These are phyloP conservation scores for Aspergillus sp. DNA, from an alignment of 2,329 filamentous ascomycete genomes.

Conservation along the genomic window DNA sequence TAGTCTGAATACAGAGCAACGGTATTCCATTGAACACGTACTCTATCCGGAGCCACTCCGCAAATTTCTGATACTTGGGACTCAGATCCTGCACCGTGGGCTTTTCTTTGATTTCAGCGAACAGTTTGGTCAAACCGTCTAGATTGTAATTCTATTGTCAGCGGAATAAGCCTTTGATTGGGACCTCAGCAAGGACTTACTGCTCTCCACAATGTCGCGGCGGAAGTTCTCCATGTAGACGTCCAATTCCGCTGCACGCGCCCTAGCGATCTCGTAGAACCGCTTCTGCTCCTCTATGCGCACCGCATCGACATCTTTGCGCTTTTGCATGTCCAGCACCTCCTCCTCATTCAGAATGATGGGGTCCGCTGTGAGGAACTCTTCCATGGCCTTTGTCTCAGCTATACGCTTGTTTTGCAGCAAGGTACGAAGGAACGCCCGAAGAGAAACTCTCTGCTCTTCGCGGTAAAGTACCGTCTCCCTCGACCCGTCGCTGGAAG, in stretches of 20 bases:
- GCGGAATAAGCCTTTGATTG: conserved; percentile 20
- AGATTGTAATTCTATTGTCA: conserved; percentile 9
- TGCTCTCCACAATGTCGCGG: conserved; percentile 68
- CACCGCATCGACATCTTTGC: conserved; percentile 82
- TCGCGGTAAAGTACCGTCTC: conserved; percentile 74
- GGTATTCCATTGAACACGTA: conserved; percentile 29
- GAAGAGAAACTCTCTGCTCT: conserved; percentile 84
- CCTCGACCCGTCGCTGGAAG: conserved; percentile 46
- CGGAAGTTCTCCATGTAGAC: conserved; percentile 92
- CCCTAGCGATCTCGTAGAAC: conserved; percentile 93
- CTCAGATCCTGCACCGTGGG: conserved; percentile 83
- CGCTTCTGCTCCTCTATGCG: conserved; percentile 87
- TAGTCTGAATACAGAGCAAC: not conserved
- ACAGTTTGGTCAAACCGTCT: conserved; percentile 88
- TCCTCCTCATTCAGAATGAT: conserved; percentile 80
- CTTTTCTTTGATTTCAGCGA: conserved; percentile 90
- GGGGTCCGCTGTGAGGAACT: conserved; percentile 76
- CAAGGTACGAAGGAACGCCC: conserved; percentile 85
- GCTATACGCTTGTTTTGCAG: conserved; percentile 83
- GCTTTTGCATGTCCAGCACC: conserved; percentile 72
- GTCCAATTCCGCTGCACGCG: conserved; percentile 87
- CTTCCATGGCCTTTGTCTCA: conserved; percentile 76
- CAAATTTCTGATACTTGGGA: conserved; percentile 96
- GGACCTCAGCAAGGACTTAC: conserved; percentile 51
- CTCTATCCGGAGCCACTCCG: conserved; percentile 96